phyloP scores from a whole-genome alignment of 2,329 filamentous ascomycete species.

The Sporothrix brasiliensis region DNA sequence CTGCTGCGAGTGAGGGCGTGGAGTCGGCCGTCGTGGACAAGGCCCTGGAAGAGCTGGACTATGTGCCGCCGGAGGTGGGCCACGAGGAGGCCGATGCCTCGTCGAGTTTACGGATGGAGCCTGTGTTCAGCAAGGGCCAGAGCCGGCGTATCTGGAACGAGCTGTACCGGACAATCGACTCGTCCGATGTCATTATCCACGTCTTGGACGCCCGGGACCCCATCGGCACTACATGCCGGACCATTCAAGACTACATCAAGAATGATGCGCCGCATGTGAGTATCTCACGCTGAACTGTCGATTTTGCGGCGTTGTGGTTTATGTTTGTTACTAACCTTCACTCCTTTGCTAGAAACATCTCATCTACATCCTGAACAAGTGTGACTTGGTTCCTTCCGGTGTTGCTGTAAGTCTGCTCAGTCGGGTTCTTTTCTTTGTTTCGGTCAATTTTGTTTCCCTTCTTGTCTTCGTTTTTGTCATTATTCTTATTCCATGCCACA shows the following conservation, averaged over 20 bases:
- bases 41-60: constrained; percentile 48
- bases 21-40: constrained; percentile 37
- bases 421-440: constrained; percentile 28
- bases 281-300: neutral
- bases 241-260: constrained; percentile 88
- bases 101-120: constrained; percentile 67
- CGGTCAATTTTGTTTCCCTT: too few species aligned
- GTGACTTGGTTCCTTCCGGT: constrained; percentile 86
- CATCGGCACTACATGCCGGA: constrained; percentile 83
- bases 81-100: constrained; percentile 42
- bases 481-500: constrained; percentile 30
- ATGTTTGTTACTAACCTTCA: neutral
- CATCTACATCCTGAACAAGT: constrained; percentile 87
- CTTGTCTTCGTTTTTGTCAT: neutral
- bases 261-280: constrained; percentile 80
- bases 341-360: constrained; percentile 68
- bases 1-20: constrained; percentile 61
- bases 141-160: constrained; percentile 98
- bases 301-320: neutral
- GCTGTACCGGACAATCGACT: constrained; percentile 76
- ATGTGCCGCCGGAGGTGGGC: constrained; percentile 37
- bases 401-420: constrained; percentile 78
- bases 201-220: constrained; percentile 89
- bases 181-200: constrained; percentile 94
- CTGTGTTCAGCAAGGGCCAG: constrained; percentile 92